These are phyloP conservation scores for Xylaria sp. DNA, from an alignment of 2,329 filamentous ascomycete genomes.

Conservation along the genomic window DNA sequence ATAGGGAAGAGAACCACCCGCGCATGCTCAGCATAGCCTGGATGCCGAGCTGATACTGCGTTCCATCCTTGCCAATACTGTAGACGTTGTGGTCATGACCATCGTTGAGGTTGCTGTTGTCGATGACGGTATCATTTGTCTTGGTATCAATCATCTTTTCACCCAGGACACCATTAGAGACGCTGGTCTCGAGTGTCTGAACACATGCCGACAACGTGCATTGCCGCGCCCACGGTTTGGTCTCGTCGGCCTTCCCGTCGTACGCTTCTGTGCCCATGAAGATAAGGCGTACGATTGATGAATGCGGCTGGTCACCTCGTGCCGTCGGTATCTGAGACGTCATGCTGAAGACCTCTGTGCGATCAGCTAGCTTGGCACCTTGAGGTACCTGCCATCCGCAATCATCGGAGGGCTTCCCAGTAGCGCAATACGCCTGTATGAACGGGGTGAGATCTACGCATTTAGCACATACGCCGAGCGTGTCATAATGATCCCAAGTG, in stretches of 20 bases:
- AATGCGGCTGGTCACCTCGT: slow-evolving; percentile 45
- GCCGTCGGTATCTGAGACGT: slow-evolving; percentile 45
- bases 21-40: slow-evolving; percentile 48
- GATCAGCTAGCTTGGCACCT: slow-evolving; percentile 41
- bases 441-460: slow-evolving; percentile 47
- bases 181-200: slow-evolving; percentile 44
- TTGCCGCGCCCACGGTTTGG: slow-evolving; percentile 48
- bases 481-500: slow-evolving; percentile 46
- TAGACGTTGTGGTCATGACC: slow-evolving; percentile 39
- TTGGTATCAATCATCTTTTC: slow-evolving; percentile 40
- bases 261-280: slow-evolving; percentile 50
- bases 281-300: slow-evolving; percentile 48
- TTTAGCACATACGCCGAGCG: slow-evolving; percentile 44
- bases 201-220: slow-evolving; percentile 47
- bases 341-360: slow-evolving; percentile 49
- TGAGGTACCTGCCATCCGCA: slow-evolving; percentile 49
- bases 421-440: slow-evolving; percentile 44
- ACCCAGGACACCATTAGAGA: slow-evolving; percentile 45
- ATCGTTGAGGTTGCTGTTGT: slow-evolving; percentile 36
- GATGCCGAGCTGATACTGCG: slow-evolving; percentile 42
- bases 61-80: slow-evolving; percentile 33
- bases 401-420: slow-evolving; percentile 13
- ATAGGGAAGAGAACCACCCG: slow-evolving; percentile 48
- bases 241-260: slow-evolving; percentile 39
- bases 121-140: slow-evolving; percentile 46